Evolutionary conservation across 257 asterid genomes (phyloP).

Genomic region (Linderniella brevidens): DNA sequence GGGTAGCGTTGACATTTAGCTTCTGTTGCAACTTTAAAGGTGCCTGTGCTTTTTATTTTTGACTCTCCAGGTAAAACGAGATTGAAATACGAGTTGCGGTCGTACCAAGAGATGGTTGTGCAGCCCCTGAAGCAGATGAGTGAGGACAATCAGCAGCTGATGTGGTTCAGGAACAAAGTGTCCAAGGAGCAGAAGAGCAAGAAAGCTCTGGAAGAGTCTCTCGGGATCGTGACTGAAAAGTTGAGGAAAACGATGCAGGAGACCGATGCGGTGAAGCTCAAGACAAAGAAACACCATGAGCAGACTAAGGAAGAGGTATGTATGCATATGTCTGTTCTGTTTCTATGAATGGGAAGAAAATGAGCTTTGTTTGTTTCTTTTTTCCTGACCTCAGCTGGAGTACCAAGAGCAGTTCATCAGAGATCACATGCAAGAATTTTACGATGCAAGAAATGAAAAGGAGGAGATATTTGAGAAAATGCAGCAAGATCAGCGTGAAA

Average conservation of each 20-base stretch:
- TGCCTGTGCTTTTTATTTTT: not conserved
- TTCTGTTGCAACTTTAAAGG: not conserved
- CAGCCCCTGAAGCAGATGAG: slow-evolving; percentile 30
- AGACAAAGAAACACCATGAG: slow-evolving; percentile 37
- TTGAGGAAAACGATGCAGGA: slow-evolving; percentile 27
- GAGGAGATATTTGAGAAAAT: slow-evolving; percentile 44
- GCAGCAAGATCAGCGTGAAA: slow-evolving; percentile 32
- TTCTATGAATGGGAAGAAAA: not conserved
- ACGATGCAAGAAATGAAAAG: slow-evolving; percentile 28
- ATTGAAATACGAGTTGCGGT: slow-evolving; percentile 29
- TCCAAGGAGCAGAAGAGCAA: slow-evolving; percentile 21
- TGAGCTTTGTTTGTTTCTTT: slow-evolving; percentile 5
- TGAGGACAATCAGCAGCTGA: slow-evolving; percentile 39
- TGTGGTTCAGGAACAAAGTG: slow-evolving; percentile 21
- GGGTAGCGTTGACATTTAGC: not conserved
- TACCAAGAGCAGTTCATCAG: slow-evolving; percentile 33
- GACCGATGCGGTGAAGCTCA: slow-evolving; percentile 23
- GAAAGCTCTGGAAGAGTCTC: slow-evolving; percentile 31
- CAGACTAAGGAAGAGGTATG: slow-evolving; percentile 58
- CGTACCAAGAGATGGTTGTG: slow-evolving; percentile 32
- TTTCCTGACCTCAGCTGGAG: slow-evolving; percentile 41
- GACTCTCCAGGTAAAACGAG: slow-evolving; percentile 22
- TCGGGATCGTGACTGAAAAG: slow-evolving; percentile 18
- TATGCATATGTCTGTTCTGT: not conserved
- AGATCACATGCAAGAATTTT: slow-evolving; percentile 24